These are phyloP conservation scores for Entomortierella beljakovae DNA, from an alignment of 192 early-diverging fungal genomes.

Conservation along the genomic window DNA sequence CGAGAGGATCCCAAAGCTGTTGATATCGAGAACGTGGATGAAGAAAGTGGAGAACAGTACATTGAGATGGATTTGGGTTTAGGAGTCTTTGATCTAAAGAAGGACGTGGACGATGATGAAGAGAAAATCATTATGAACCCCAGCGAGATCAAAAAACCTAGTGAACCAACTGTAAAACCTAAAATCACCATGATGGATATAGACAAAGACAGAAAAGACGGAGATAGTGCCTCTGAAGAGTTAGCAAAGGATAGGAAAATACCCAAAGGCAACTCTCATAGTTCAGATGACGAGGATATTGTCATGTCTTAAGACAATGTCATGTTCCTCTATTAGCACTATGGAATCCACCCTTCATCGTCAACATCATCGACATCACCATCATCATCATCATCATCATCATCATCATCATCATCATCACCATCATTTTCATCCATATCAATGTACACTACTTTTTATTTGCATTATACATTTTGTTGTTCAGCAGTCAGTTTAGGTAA, in stretches of 20 bases:
- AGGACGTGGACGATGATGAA: conserved; percentile 46
- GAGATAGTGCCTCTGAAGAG: conserved; percentile 6
- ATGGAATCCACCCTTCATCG: not conserved
- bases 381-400: not conserved
- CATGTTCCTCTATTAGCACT: too few relatives aligned
- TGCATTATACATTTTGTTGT: conserved; percentile 30
- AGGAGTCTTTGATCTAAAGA: conserved; percentile 61
- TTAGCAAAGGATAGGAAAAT: conserved; percentile 24
- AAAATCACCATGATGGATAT: conserved; percentile 50
- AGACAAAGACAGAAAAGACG: conserved; percentile 14
- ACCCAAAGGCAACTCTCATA: conserved; percentile 2
- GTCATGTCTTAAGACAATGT: conserved; percentile 25
- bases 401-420: not conserved
- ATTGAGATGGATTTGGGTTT: conserved; percentile 68
- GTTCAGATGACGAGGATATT: conserved; percentile 19
- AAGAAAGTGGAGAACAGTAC: conserved; percentile 60
- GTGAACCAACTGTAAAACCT: conserved; percentile 5
- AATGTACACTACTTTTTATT: not conserved
- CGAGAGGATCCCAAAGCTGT: conserved; percentile 56
- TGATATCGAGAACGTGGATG: conserved; percentile 68
- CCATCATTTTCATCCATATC: not conserved
- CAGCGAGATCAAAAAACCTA: conserved; percentile 1
- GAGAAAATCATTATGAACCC: conserved; percentile 50
- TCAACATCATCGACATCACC: not conserved
- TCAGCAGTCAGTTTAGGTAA: conserved; percentile 14